Base-by-base conservation (phyloP, 2,329 filamentous ascomycete genomes). In the Moelleriella libera region DNA sequence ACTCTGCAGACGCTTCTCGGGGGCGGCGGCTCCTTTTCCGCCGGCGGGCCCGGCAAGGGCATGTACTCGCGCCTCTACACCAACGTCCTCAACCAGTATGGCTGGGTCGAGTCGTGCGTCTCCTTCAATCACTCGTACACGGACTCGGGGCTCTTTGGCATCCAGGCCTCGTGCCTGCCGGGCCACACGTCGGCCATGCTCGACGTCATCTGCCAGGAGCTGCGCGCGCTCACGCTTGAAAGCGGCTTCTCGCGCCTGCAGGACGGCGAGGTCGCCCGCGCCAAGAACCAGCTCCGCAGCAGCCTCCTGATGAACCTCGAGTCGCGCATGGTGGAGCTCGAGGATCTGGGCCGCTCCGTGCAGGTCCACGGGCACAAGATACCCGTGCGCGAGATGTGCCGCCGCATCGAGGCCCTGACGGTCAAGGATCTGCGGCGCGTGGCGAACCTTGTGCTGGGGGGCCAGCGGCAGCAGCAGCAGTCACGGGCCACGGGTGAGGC, bases 51-150 rank as follows among this genome's bases (percentile, higher is more conserved):
- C 5, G 92, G 92, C 47, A 98, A 98, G 71, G 92, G 92, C 63
- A 98, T 98, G 92, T 97, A 97, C 73, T 94, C 87, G 39, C 84
- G 92, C 10, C 78, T 98, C 7, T 98, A 96, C 73, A 97, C 89
- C 53, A 95, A 96, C 63, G 90, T 97, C 0, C 78, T 98, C 46
- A 98, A 98, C 71, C 89, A 97, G 68, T 83, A 95, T 68, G 88
- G 85, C 56, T 98, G 90, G 90, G 88, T 98, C 30, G 92, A 98
- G 68, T 89, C 82, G 51, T 97, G 92, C 68, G 76, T 94, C 46
- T 85, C 90, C 31, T 97, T 97, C 72, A 97, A 97, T 73, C 89
- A 97, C 72, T 87, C 85, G 44, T 98, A 98, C 74, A 92, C 87
- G 0, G 92, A 98, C 65, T 89, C 84, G 6, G 92, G 92, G 4